Conservation (phyloP, 441 rosid species). For the Erysimum cheiri region DNA sequence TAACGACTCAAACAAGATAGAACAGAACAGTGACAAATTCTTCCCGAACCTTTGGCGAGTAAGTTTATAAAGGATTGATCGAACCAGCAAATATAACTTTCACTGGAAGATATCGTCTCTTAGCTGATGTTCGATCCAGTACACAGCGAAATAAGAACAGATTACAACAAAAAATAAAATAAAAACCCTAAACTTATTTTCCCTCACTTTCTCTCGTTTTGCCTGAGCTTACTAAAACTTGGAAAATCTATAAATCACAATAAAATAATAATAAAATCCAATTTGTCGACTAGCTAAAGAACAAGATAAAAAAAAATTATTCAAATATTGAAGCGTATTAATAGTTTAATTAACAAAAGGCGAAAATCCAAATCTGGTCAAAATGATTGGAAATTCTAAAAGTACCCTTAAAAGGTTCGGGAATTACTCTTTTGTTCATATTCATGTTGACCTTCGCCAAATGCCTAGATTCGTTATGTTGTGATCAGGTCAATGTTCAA, state of each 20-base stretch:
- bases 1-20: not conserved
- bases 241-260: slow-evolving; percentile 12
- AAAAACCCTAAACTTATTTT: slow-evolving; percentile 21
- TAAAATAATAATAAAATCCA: not conserved
- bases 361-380: slow-evolving; percentile 32
- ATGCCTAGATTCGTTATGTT: not conserved
- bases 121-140: slow-evolving; percentile 27
- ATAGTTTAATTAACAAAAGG: not conserved
- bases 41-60: not conserved
- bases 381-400: slow-evolving; percentile 5
- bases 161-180: not conserved
- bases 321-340: not conserved
- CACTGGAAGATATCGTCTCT: slow-evolving; percentile 13
- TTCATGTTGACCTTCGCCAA: slow-evolving; percentile 11
- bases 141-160: not conserved
- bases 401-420: not conserved
- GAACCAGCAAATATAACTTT: slow-evolving; percentile 1
- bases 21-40: slow-evolving; percentile 19
- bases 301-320: not conserved
- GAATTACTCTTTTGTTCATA: slow-evolving; percentile 15
- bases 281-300: slow-evolving; percentile 26
- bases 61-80: slow-evolving; percentile 4
- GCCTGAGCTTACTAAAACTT: not conserved
- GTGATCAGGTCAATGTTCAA: slow-evolving; percentile 5
- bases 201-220: slow-evolving; percentile 35